phyloP scores from a whole-genome alignment of 768 basidiomycete genomes.

The Kwoniella bestiolae region DNA sequence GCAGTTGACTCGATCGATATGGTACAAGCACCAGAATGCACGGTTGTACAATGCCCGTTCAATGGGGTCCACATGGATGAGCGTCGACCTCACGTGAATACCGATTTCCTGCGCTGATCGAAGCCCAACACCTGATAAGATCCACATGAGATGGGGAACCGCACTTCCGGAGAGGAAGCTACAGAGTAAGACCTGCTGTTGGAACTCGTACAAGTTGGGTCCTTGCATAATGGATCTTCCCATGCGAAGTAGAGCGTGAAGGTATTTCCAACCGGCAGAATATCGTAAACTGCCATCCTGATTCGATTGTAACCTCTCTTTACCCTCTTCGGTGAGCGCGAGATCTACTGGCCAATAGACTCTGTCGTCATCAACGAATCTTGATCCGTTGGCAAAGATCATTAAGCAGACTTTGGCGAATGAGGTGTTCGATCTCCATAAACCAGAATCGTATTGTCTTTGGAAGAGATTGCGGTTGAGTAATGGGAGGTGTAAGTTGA shows the following conservation, averaged over 20 bases:
- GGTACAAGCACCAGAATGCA: constrained; percentile 68
- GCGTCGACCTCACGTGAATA: constrained; percentile 66
- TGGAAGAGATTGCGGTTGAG: constrained; percentile 76
- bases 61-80: constrained; percentile 51
- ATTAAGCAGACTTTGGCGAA: constrained; percentile 67
- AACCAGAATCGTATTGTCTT: constrained; percentile 60
- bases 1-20: constrained; percentile 57
- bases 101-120: constrained; percentile 78
- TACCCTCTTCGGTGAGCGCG: constrained; percentile 43
- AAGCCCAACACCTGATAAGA: constrained; percentile 68
- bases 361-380: constrained; percentile 67
- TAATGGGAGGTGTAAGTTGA: constrained; percentile 69
- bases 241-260: constrained; percentile 68
- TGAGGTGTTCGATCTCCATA: constrained; percentile 62
- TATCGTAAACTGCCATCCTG: constrained; percentile 41
- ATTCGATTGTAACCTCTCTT: constrained; percentile 33
- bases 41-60: constrained; percentile 80
- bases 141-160: constrained; percentile 62
- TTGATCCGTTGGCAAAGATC: constrained; percentile 71
- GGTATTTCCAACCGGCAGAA: constrained; percentile 60
- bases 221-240: constrained; percentile 66
- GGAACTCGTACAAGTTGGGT: constrained; percentile 71
- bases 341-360: constrained; percentile 57
- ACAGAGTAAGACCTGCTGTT: constrained; percentile 62
- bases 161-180: constrained; percentile 52